phyloP scores from a whole-genome alignment of 2,329 filamentous ascomycete species.

The Escovopsis weberi region DNA sequence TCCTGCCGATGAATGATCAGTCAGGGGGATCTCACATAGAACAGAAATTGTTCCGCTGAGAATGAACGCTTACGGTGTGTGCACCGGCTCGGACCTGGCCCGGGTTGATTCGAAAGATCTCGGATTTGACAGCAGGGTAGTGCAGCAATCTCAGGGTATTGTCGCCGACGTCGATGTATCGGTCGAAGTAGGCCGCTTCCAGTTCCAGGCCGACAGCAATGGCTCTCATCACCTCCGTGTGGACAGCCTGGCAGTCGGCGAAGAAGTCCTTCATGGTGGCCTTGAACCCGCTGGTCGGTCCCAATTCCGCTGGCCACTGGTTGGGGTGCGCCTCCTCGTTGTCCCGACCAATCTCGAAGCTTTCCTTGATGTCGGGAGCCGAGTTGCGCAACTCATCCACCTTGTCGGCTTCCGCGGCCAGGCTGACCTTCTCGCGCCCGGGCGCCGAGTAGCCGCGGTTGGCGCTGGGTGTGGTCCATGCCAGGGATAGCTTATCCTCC shows the following conservation, averaged over 20 bases:
- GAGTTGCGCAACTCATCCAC: constrained; percentile 42
- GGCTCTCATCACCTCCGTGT: constrained; percentile 68
- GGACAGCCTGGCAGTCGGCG: constrained; percentile 56
- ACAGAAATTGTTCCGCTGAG: background rate
- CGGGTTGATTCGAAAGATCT: constrained; percentile 51
- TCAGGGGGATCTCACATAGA: background rate
- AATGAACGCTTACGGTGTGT: constrained; percentile 38
- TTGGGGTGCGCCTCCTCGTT: constrained; percentile 50
- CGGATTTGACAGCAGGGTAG: constrained; percentile 54
- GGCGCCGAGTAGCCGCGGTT: constrained; percentile 61
- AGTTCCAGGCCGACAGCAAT: constrained; percentile 72
- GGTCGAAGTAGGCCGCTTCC: constrained; percentile 59
- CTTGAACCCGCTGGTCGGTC: constrained; percentile 40
- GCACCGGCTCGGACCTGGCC: constrained; percentile 63
- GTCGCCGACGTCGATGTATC: constrained; percentile 53
- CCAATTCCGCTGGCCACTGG: constrained; percentile 49
- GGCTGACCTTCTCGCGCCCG: constrained; percentile 57
- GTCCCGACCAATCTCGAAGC: constrained; percentile 49
- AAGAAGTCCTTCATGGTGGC: constrained; percentile 63
- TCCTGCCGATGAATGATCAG: constrained; percentile 19
- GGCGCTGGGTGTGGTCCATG: constrained; percentile 57
- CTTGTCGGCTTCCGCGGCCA: constrained; percentile 36
- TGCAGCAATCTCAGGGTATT: constrained; percentile 63
- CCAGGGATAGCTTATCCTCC: constrained; percentile 48
- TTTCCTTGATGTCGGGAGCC: constrained; percentile 52